Conservation (phyloP, 176 grass and related monocot species). For the Otatea glauca region DNA sequence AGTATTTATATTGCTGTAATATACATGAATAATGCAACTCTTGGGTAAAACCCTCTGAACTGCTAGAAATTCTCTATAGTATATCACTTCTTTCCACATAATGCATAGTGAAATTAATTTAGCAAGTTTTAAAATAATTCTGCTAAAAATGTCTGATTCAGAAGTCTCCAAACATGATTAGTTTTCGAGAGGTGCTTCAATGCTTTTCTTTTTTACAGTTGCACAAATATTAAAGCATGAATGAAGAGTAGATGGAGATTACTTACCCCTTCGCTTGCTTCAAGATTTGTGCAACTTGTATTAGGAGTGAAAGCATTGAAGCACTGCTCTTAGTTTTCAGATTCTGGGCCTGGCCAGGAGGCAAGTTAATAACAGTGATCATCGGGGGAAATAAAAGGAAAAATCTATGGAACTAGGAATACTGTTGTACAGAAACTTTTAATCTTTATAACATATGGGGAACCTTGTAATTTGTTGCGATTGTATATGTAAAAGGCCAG, state of each 20-base stretch:
- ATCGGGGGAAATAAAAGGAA: no score
- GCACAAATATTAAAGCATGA: no score
- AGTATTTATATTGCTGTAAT: neutral
- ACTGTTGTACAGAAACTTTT: neutral
- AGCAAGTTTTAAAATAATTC: neutral
- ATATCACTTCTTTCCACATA: neutral
- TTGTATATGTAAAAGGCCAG: neutral
- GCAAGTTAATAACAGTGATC: neutral
- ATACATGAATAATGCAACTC: neutral
- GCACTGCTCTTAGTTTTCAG: neutral
- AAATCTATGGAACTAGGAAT: neutral
- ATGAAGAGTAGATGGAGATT: no score
- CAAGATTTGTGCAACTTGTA: no score
- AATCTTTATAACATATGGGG: neutral
- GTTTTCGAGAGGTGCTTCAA: no score
- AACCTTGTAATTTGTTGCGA: neutral
- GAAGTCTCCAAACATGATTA: neutral
- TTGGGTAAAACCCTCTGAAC: constrained; percentile 20
- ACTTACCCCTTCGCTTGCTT: no score
- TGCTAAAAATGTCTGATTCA: neutral
- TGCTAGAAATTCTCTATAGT: neutral
- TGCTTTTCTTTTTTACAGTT: no score
- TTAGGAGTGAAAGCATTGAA: no score
- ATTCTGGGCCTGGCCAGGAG: neutral
- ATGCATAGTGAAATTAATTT: neutral